Conservation (phyloP, 2,329 filamentous ascomycete species). For the Fusarium anguioides region DNA sequence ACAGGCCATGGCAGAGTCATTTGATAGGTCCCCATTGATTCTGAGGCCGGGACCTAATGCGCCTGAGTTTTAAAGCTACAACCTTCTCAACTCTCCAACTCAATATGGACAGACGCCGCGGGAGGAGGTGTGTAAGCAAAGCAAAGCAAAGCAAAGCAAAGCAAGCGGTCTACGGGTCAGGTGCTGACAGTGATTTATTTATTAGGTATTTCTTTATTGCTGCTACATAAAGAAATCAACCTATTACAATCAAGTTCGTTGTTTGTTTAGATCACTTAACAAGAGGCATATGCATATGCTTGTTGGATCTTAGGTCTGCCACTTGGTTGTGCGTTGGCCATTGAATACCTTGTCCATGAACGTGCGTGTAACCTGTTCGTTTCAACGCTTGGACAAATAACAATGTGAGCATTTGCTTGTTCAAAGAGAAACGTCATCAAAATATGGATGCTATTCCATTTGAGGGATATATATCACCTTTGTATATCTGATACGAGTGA, state of each 20-base stretch:
- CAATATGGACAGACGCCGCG: too few species aligned
- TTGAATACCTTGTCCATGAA: slow-evolving; percentile 2
- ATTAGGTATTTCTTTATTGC: background rate
- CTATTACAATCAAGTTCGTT: background rate
- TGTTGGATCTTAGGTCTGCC: slow-evolving; percentile 15
- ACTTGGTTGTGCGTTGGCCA: slow-evolving; percentile 17
- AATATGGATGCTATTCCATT: background rate
- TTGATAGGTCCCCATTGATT: slow-evolving; percentile 34
- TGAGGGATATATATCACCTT: background rate
- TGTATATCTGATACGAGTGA: background rate
- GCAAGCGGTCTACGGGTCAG: slow-evolving; percentile 5
- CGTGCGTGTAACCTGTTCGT: slow-evolving; percentile 22
- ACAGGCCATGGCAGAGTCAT: slow-evolving; percentile 10
- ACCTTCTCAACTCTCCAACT: too few species aligned
- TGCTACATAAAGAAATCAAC: background rate
- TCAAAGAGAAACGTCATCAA: background rate
- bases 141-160: too few species aligned
- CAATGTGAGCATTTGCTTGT: background rate
- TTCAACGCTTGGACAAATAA: slow-evolving; percentile 12
- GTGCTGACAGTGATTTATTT: background rate
- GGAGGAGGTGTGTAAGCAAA: too few species aligned
- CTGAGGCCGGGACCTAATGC: slow-evolving; percentile 37
- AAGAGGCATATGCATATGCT: background rate
- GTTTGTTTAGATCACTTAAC: background rate
- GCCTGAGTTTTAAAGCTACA: slow-evolving; percentile 26